Evolutionary conservation across 169 alveolate species (phyloP).

Genomic region (Plasmodium coatneyi): DNA sequence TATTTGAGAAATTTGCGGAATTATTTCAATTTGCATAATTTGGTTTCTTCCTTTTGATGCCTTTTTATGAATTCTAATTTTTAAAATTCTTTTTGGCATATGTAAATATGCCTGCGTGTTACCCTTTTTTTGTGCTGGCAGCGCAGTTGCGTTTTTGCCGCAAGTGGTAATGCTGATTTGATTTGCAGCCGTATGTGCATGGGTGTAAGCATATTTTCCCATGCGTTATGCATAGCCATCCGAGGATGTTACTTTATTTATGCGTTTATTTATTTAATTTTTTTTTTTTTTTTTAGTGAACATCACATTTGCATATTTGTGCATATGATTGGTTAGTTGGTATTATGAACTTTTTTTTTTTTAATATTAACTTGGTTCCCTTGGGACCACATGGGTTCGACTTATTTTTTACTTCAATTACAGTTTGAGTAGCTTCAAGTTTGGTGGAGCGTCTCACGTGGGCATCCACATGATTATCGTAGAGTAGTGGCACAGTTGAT

Average conservation of each 20-base stretch:
- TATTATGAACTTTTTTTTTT: background rate
- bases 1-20: background rate
- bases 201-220: background rate
- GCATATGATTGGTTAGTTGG: background rate
- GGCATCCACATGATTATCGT: no score
- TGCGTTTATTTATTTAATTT: background rate
- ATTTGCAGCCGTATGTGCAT: background rate
- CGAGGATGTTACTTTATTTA: background rate
- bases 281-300: background rate
- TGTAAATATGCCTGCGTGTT: background rate
- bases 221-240: background rate
- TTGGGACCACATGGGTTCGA: background rate
- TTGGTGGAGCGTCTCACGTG: background rate
- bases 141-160: background rate
- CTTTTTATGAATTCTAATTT: slow-evolving; percentile 2
- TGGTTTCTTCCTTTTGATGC: background rate
- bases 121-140: background rate
- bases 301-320: background rate
- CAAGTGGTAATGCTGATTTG: background rate
- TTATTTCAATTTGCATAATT: background rate
- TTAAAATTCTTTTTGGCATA: background rate
- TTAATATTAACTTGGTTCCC: background rate
- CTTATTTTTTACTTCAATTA: background rate
- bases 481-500: background rate
- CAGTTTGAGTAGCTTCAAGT: background rate